phyloP scores from a whole-genome alignment of 2,329 filamentous ascomycete species.

The Colletotrichum lini region DNA sequence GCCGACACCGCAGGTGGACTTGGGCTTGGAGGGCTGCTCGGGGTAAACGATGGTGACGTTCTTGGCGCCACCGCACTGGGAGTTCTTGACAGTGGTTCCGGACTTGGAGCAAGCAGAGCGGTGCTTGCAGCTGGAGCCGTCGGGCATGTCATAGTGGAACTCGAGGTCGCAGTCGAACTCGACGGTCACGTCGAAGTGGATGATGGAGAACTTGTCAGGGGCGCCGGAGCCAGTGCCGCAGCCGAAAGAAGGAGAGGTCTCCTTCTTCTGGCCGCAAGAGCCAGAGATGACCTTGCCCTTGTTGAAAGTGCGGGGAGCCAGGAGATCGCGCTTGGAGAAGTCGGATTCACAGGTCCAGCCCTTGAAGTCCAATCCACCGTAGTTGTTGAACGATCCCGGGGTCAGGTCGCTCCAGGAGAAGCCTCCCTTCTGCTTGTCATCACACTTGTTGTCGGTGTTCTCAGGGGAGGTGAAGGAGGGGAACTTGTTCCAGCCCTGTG shows the following conservation, averaged over 20 bases:
- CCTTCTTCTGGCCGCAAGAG: slow-evolving; percentile 61
- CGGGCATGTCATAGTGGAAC: slow-evolving; percentile 89
- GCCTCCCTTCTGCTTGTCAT: slow-evolving; percentile 75
- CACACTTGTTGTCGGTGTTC: slow-evolving; percentile 85
- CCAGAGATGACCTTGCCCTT: slow-evolving; percentile 73
- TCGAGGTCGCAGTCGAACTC: slow-evolving; percentile 85
- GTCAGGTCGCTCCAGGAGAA: slow-evolving; percentile 80
- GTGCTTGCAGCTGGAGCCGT: slow-evolving; percentile 87
- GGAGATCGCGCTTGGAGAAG: slow-evolving; percentile 69
- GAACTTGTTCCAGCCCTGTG: slow-evolving; percentile 43
- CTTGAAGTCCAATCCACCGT: slow-evolving; percentile 80
- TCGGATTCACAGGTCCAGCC: slow-evolving; percentile 79
- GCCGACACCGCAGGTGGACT: slow-evolving; percentile 77
- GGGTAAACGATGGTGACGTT: slow-evolving; percentile 79
- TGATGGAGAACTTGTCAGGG: slow-evolving; percentile 79
- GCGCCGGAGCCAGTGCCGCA: slow-evolving; percentile 58
- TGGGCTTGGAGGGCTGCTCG: slow-evolving; percentile 69
- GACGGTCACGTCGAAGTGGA: slow-evolving; percentile 78
- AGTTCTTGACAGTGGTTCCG: slow-evolving; percentile 83
- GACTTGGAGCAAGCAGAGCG: slow-evolving; percentile 75
- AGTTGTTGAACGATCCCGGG: slow-evolving; percentile 73
- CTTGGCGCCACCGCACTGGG: slow-evolving; percentile 92
- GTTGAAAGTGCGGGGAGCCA: slow-evolving; percentile 66
- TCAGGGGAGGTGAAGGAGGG: slow-evolving; percentile 74
- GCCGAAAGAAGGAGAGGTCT: slow-evolving; percentile 71